Percentiles rank a stretch among this genome's conserved stretches.
Evolutionary conservation across 371 early-diverging fungal genomes (phyloP).

Genomic region (Circinella umbellata): DNA sequence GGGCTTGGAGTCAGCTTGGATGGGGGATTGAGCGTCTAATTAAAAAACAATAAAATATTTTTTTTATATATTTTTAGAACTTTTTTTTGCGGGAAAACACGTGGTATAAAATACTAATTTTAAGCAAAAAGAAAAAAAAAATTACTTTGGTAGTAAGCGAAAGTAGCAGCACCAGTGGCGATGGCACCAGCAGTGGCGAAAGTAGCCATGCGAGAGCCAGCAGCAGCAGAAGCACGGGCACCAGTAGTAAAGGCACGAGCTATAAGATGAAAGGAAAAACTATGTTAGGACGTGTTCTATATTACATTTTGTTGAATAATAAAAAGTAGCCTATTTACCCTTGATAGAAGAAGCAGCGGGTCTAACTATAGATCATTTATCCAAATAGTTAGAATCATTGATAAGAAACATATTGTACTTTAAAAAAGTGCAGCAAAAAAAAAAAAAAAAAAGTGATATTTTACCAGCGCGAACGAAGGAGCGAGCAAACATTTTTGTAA

Average conservation of each 20-base stretch:
- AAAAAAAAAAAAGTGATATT: not conserved
- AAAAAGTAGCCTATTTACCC: slow-evolving; percentile 24
- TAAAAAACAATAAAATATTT: no score
- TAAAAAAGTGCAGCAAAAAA: not conserved
- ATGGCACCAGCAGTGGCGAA: slow-evolving; percentile 56
- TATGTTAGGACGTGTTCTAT: no score
- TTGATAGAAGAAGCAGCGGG: slow-evolving; percentile 42
- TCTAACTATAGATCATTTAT: slow-evolving; percentile 21
- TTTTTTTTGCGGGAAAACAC: not conserved
- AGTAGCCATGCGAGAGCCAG: slow-evolving; percentile 37
- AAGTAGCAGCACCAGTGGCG: slow-evolving; percentile 52
- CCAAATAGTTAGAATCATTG: not conserved
- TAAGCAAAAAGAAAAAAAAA: slow-evolving; percentile 3
- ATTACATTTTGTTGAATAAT: no score
- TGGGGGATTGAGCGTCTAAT: slow-evolving; percentile 32
- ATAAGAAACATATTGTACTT: not conserved
- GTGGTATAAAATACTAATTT: not conserved
- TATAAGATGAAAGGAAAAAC: slow-evolving; percentile 11
- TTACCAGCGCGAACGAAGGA: slow-evolving; percentile 48
- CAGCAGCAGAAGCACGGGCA: slow-evolving; percentile 45
- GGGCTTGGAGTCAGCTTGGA: slow-evolving; percentile 58
- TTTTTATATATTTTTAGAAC: no score
- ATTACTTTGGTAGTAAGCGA: slow-evolving; percentile 52
- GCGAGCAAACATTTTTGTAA: slow-evolving; percentile 46
- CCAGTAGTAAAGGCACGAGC: slow-evolving; percentile 57